Conservation (phyloP, 352 stramenopile genomes). For the Globisporangium heterothallicum region DNA sequence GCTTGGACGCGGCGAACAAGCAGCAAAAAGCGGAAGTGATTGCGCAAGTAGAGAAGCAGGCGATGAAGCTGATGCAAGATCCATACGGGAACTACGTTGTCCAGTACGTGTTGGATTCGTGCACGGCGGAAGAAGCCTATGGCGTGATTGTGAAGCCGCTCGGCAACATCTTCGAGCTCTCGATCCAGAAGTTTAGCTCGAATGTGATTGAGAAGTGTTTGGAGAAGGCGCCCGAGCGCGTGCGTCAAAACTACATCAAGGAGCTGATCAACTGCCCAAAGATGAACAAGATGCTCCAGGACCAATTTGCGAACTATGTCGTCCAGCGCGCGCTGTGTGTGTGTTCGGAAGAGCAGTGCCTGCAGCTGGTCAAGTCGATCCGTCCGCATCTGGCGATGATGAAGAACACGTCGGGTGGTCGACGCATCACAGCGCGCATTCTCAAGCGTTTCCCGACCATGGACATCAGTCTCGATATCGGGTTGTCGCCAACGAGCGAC, state of each 20-base stretch:
- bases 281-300: slow-evolving; percentile 94
- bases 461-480: slow-evolving; percentile 79
- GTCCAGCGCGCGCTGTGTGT: slow-evolving; percentile 96
- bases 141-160: slow-evolving; percentile 79
- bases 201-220: slow-evolving; percentile 99
- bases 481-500: slow-evolving; percentile 22
- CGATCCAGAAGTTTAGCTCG: slow-evolving; percentile 98
- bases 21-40: slow-evolving; percentile 88
- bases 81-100: slow-evolving; percentile 92
- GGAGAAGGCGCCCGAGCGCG: slow-evolving; percentile 85
- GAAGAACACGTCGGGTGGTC: slow-evolving; percentile 92
- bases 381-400: slow-evolving; percentile 92
- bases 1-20: slow-evolving; percentile 90
- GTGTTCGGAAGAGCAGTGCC: slow-evolving; percentile 91
- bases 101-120: slow-evolving; percentile 89
- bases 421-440: slow-evolving; percentile 94
- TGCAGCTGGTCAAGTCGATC: slow-evolving; percentile 94
- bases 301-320: slow-evolving; percentile 99
- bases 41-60: slow-evolving; percentile 92
- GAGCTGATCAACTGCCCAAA: slow-evolving; percentile 74
- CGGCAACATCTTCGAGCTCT: slow-evolving; percentile 93
- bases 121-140: slow-evolving; percentile 72
- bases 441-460: slow-evolving; percentile 96
- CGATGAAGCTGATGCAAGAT: slow-evolving; percentile 94
- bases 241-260: slow-evolving; percentile 70